phyloP scores from a whole-genome alignment of 345 rosid species.

The Lepidium aucheri region DNA sequence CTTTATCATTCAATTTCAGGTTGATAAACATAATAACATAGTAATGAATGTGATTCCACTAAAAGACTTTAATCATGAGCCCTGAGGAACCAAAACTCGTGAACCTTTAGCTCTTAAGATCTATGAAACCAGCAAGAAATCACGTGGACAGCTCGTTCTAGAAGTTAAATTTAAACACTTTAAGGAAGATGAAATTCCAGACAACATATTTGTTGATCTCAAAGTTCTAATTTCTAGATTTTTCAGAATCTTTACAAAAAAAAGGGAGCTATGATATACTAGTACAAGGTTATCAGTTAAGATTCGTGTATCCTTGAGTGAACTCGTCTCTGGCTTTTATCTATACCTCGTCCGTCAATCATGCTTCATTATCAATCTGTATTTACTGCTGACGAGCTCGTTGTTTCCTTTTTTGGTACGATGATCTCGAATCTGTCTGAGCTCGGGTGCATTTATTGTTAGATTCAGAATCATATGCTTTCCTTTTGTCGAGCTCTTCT shows the following conservation, averaged over 20 bases:
- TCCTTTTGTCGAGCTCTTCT: no score
- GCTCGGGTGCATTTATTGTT: no score
- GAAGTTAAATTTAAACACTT: conserved; percentile 69
- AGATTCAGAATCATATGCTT: no score
- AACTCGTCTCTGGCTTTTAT: conserved; percentile 72
- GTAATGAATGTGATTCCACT: conserved; percentile 68
- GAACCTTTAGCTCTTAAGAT: conserved; percentile 68
- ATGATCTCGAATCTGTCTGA: no score
- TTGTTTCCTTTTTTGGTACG: no score
- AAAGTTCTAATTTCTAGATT: no score
- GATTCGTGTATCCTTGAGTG: conserved; percentile 73
- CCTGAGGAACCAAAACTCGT: conserved; percentile 68
- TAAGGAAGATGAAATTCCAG: conserved; percentile 39
- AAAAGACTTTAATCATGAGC: conserved; percentile 55
- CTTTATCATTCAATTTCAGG: conserved; percentile 27
- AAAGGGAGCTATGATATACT: no score
- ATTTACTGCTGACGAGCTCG: no score
- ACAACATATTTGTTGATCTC: no score
- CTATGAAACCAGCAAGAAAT: conserved; percentile 73
- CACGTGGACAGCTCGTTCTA: conserved; percentile 64
- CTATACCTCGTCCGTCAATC: no score
- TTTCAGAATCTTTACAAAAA: no score
- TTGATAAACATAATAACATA: conserved; percentile 83
- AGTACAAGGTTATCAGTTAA: conserved; percentile 52
- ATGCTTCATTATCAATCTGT: no score